Evolutionary conservation across 1,284 basidiomycete species (phyloP), one percentile per base, ranked within the genome.

Genomic region (Irpex sp.): DNA sequence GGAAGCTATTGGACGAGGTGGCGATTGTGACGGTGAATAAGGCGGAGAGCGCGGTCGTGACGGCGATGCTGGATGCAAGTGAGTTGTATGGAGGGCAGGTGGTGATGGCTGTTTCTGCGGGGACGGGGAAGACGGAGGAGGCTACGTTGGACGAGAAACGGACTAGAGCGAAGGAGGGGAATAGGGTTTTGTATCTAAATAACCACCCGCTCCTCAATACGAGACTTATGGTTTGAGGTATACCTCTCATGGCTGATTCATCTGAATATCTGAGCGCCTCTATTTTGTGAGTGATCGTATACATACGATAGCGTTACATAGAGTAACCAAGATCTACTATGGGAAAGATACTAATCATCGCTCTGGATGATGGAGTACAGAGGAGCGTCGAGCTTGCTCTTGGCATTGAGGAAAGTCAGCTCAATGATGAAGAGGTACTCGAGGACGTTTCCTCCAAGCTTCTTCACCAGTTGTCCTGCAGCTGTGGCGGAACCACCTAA

Each of bases 401-500:
- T 76, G 9, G 92, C 94, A 68, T 94, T 88, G 72, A 98, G 86
- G 81, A 94, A 91, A 56, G 89, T 81, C 59, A 98, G 78, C 68
- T 95, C 93, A 67, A 98, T 91, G 74, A 98, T 89, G 80, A 99
- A 99, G 69, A 99, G 78, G 79, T 98, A 98, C 78, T 98, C 94
- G 62, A 97, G 77, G 37, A 92, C 91, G 69, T 88, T 89, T 62
- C 90, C 94, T 47, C 94, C 94, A 67, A 88, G 84, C 77, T 93
- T 87, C 37, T 84, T 80, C 64, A 99, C 88, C 31, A 99, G 90
- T 69, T 97, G 87, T 61, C 96, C 96, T 7, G 97, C 96, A 1
- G 96, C 96, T 67, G 88, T 89, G 3, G 97, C 97, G 15, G 96
- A 98, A 5, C 97, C 97, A 65, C 95, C 94, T 94, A 60, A 4